Percentiles rank a stretch among this genome's conserved stretches.
Evolutionary conservation across 2,329 filamentous ascomycete genomes (phyloP).

Genomic region (Colletotrichum nymphaeae): DNA sequence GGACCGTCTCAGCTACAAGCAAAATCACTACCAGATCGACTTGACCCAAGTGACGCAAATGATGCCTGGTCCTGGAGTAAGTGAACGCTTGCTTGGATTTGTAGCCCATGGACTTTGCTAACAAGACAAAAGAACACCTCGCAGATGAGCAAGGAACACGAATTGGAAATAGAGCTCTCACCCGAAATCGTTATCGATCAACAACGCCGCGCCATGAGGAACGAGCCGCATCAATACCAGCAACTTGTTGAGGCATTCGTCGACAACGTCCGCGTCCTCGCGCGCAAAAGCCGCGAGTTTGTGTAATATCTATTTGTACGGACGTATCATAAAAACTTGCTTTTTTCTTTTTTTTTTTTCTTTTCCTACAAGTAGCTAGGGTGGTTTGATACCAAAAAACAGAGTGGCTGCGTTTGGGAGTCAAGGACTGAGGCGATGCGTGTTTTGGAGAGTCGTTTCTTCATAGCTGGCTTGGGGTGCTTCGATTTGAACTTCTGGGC

Average conservation of each 20-base stretch:
- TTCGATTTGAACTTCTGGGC: not conserved
- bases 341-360: not conserved
- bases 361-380: constrained; percentile 11
- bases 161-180: constrained; percentile 84
- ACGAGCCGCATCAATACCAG: constrained; percentile 69
- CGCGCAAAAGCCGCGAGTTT: constrained; percentile 54
- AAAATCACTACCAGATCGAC: constrained; percentile 90
- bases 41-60: constrained; percentile 84
- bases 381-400: constrained; percentile 33
- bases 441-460: constrained; percentile 14
- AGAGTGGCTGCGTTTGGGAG: constrained; percentile 20
- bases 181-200: constrained; percentile 73
- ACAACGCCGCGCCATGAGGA: constrained; percentile 64
- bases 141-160: constrained; percentile 74
- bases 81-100: constrained; percentile 35
- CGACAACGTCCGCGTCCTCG: constrained; percentile 76
- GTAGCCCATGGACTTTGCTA: constrained; percentile 26
- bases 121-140: constrained; percentile 48
- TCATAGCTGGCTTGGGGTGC: not conserved
- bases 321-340: not conserved
- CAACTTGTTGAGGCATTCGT: constrained; percentile 79
- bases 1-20: constrained; percentile 90
- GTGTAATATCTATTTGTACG: constrained; percentile 24
- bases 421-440: constrained; percentile 19
- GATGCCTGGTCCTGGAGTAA: constrained; percentile 49